Base-by-base conservation (phyloP, 331 rosid species). In the Pyrus hybrid region DNA sequence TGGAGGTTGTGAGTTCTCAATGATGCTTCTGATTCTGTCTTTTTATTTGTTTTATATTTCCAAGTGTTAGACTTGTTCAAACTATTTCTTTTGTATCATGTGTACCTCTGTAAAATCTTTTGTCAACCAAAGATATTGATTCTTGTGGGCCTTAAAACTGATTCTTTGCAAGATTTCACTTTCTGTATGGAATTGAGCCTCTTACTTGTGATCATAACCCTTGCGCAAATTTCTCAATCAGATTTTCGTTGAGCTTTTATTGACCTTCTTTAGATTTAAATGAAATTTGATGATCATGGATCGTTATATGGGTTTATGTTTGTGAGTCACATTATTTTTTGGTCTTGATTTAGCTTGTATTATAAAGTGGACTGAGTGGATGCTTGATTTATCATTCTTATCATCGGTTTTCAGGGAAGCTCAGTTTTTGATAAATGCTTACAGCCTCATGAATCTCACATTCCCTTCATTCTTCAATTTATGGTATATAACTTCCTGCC, bases 381-480 rank as follows among this genome's bases (percentile, higher is more conserved):
- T 57, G 56, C 26, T 16, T 41, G 53, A 41, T 26, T 58, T 60
- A 80, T 76, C 67, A 28, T 73, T 57, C 32, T 74, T 73, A 60
- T 72, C 41, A 80, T 77, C 75, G 8, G 60, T 88, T 88, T 87
- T 78, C 94, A 94, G 99, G 88, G 84, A 69, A 93, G 97, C 63
- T 89, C 91, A 65, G 91, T 91, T 81, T 82, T 91, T 79, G 89
- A 80, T 74, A 85, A 80, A 87, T 86, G 89, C 70, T 76, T 93
- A 64, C 98, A 88, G 77, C 97, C 98, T 61, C 85, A 91, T 79
- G 97, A 93, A 84, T 92, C 98, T n/a, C 98, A 93, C 82, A 90
- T 93, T 78, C 97, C 99, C 47, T 94, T 86, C 74, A 83, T 94
- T 89, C 97, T 94, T 76, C 99, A 94, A 84, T 94, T 94, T 84